phyloP scores from a whole-genome alignment of 1,284 basidiomycete species.

The Apiotrichum laibachii region DNA sequence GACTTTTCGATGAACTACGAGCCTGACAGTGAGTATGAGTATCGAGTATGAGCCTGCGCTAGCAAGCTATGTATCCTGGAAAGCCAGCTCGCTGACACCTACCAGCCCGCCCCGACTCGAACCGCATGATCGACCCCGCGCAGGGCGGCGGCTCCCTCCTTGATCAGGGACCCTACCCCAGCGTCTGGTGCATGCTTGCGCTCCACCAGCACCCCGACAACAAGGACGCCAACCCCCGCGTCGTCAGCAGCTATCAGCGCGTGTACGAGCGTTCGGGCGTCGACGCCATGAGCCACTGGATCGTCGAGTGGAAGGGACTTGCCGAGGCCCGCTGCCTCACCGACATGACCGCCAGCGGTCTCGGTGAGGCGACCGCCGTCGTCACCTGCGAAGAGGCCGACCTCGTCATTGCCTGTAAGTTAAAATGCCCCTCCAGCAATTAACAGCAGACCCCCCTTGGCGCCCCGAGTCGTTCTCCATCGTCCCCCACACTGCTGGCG shows the following conservation, averaged over 20 bases:
- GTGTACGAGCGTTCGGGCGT: conserved; percentile 62
- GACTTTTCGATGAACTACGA: conserved; percentile 72
- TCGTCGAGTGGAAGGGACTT: conserved; percentile 62
- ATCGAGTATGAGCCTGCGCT: neutral
- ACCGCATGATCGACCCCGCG: conserved; percentile 74
- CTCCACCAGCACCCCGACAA: conserved; percentile 70
- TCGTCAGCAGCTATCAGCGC: conserved; percentile 50
- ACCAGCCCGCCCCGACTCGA: conserved; percentile 40
- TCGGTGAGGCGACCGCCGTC: conserved; percentile 28
- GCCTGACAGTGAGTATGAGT: conserved; percentile 62
- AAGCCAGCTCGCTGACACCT: neutral
- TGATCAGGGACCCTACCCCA: conserved; percentile 78
- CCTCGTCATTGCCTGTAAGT: conserved; percentile 25
- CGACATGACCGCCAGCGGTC: conserved; percentile 31
- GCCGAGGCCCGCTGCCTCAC: conserved; percentile 36
- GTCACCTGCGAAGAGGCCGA: conserved; percentile 44
- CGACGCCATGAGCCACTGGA: conserved; percentile 73
- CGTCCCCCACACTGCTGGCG: conserved; percentile 53
- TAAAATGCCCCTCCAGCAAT: neutral
- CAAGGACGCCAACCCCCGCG: conserved; percentile 60
- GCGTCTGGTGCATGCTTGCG: conserved; percentile 75
- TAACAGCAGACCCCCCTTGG: conserved; percentile 34
- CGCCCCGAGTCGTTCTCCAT: conserved; percentile 32
- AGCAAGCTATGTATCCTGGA: neutral
- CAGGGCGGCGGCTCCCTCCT: conserved; percentile 82